Evolutionary conservation across 1,139 yeast genomes (phyloP).

Genomic region (Hansenula anomala): DNA sequence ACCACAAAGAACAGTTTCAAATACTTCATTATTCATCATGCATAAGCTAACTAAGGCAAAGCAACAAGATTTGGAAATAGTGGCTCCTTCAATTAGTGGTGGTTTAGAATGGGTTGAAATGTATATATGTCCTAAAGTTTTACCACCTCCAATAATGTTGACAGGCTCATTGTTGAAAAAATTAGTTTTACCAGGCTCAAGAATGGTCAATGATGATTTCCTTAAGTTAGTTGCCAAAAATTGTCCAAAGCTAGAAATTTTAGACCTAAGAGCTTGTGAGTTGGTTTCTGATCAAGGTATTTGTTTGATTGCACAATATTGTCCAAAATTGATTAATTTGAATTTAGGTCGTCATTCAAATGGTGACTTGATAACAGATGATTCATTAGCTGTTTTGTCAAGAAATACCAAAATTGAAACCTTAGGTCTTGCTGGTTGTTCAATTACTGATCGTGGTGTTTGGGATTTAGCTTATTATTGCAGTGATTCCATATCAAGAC

Average conservation of each 20-base stretch:
- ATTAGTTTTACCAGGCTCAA: slow-evolving; percentile 73
- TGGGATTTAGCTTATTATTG: slow-evolving; percentile 74
- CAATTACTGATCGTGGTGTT: slow-evolving; percentile 65
- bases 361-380: slow-evolving; percentile 69
- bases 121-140: slow-evolving; percentile 72
- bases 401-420: slow-evolving; percentile 54
- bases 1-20: slow-evolving; percentile 23
- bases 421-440: slow-evolving; percentile 87
- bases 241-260: slow-evolving; percentile 56
- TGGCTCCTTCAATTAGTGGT: slow-evolving; percentile 37
- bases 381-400: slow-evolving; percentile 55
- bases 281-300: slow-evolving; percentile 71
- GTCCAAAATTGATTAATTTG: slow-evolving; percentile 49
- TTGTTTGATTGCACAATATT: slow-evolving; percentile 55
- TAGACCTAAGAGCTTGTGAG: slow-evolving; percentile 87
- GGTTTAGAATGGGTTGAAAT: slow-evolving; percentile 66
- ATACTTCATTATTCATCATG: slow-evolving; percentile 39
- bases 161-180: slow-evolving; percentile 43
- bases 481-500: slow-evolving; percentile 52
- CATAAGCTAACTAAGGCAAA: slow-evolving; percentile 42
- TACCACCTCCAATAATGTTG: slow-evolving; percentile 48
- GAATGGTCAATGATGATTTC: slow-evolving; percentile 55
- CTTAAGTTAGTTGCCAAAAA: slow-evolving; percentile 44
- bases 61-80: slow-evolving; percentile 38
- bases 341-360: slow-evolving; percentile 78